phyloP scores from a whole-genome alignment of 2,329 filamentous ascomycete genomes.

The Coniochaeta prunicola region DNA sequence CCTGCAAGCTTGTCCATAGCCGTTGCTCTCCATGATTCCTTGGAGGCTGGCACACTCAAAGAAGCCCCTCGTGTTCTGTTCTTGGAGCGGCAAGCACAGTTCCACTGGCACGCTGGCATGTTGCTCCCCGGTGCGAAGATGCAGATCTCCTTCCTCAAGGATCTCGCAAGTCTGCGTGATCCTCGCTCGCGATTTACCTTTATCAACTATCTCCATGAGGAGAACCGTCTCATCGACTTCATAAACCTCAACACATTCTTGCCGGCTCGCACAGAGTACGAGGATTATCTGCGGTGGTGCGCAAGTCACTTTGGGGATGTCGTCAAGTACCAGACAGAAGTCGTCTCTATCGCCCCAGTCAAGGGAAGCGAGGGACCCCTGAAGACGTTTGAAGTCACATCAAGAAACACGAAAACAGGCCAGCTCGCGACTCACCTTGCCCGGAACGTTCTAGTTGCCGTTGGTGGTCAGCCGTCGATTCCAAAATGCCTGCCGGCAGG shows the following conservation, averaged over 20 bases:
- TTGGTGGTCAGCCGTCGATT: constrained; percentile 58
- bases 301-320: constrained; percentile 67
- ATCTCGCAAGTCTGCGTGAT: constrained; percentile 82
- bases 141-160: constrained; percentile 98
- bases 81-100: constrained; percentile 74
- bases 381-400: constrained; percentile 60
- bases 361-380: constrained; percentile 39
- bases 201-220: constrained; percentile 82
- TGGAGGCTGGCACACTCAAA: constrained; percentile 42
- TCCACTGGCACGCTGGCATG: constrained; percentile 95
- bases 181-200: constrained; percentile 91
- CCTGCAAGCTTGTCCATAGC: constrained; percentile 86
- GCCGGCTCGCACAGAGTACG: constrained; percentile 80
- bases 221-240: constrained; percentile 79
- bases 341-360: constrained; percentile 61
- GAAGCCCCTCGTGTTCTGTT: constrained; percentile 69
- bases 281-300: constrained; percentile 94
- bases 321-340: constrained; percentile 73
- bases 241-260: constrained; percentile 87
- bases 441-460: constrained; percentile 57
- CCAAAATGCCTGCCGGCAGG: constrained; percentile 62
- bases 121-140: constrained; percentile 87
- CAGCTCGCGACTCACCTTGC: constrained; percentile 44
- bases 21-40: constrained; percentile 78
- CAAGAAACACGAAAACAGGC: constrained; percentile 54